Evolutionary conservation across 1,139 yeast species (phyloP).

Genomic region (Nakaseomyces nivariensis): DNA sequence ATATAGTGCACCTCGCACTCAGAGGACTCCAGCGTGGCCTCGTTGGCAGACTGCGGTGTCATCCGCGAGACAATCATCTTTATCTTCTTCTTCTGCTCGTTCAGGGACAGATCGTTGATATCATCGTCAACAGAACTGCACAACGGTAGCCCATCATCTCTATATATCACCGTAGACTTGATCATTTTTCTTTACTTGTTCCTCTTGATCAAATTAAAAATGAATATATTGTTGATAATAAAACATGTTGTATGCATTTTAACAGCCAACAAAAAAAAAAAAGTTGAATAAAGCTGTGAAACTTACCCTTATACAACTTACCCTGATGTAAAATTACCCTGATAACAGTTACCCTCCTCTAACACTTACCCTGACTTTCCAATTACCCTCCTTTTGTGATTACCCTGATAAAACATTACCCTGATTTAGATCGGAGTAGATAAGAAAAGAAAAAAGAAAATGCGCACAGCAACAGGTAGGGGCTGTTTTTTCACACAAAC

Average conservation of each 20-base stretch:
- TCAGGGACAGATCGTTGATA: constrained; percentile 38
- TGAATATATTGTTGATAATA: too few species aligned
- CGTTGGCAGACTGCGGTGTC: constrained; percentile 70
- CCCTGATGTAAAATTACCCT: neutral
- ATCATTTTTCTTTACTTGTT: constrained; percentile 36
- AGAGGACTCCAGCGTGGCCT: constrained; percentile 80
- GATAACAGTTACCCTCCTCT: neutral
- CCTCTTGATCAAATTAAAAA: too few species aligned
- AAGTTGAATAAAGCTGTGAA: too few species aligned
- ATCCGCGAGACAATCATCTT: constrained; percentile 69
- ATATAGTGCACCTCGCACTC: constrained; percentile 68
- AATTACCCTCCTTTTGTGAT: neutral
- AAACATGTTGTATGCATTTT: too few species aligned
- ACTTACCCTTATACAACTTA: neutral
- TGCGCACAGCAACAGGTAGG: too few species aligned
- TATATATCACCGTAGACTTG: constrained; percentile 59
- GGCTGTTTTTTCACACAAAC: too few species aligned
- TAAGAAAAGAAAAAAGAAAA: too few species aligned
- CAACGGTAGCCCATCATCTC: constrained; percentile 74
- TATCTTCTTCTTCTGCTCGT: constrained; percentile 77
- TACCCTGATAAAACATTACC: too few species aligned
- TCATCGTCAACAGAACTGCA: constrained; percentile 92
- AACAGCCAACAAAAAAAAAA: too few species aligned
- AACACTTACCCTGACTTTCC: neutral
- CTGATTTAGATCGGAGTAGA: too few species aligned